Evolutionary conservation across 1,139 yeast genomes (phyloP), one percentile per base, ranked within the genome.

Genomic region (Saccharomyces hybrid): DNA sequence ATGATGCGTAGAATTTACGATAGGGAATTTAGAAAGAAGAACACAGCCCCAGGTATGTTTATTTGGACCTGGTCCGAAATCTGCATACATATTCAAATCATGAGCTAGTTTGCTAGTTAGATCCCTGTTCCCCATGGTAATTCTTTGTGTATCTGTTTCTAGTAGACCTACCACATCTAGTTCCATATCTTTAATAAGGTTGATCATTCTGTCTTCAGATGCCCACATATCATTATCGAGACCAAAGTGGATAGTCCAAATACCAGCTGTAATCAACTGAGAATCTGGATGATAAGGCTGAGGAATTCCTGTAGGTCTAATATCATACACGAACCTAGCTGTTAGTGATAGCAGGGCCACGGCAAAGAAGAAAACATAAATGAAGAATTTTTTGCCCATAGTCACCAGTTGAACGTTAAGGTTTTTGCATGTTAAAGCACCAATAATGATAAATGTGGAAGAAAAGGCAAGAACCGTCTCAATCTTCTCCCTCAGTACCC

Each of bases 11-110:
- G 97, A 89, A 66, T 85, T 81, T 57, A 93, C 64, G 59, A 93
- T 93, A 29, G 99, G 99, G 79, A 91, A 93, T 69, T 91, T 90
- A 34, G 98, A 90, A 60, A 93, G 76, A 58, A 93, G 76, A 1
- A 95, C 95, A 51, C 95, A 87, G 47, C 99, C 99, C 99, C 99
- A 93, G 0, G 99, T 93, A 71, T 93, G 98, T 71, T 91, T 87
- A 69, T 90, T 88, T 55, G 99, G 97, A 13, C 98, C 97, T 3
- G 99, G 99, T 13, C 99, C 99, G 67, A 84, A 93, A 71, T 93
- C 99, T 26, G 84, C 91, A 68, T 91, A 93, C 93, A 89, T 89
- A 38, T 91, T 93, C 62, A 93, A 77, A 62, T 91, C 96, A 71
- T 90, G 96, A 0, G 97, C 96, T 58, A 93, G 76, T 58, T 83